Conservation (phyloP, 2,329 filamentous ascomycete species). For the Pseudophaeomoniella oleicola region DNA sequence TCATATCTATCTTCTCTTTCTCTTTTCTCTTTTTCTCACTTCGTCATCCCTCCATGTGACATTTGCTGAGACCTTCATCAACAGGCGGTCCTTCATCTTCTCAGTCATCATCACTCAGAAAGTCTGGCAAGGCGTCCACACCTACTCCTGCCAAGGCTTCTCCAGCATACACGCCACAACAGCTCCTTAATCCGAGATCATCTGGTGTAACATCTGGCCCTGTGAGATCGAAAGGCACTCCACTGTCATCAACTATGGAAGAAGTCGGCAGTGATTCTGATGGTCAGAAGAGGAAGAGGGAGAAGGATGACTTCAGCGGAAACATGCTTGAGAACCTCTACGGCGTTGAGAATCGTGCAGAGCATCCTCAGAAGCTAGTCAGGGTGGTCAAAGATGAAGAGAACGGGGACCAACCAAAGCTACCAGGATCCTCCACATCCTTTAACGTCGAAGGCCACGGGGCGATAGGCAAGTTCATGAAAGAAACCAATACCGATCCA, state of each 20-base stretch:
- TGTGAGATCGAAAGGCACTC: background rate
- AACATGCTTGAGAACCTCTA: conserved; percentile 59
- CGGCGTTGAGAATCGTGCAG: conserved; percentile 53
- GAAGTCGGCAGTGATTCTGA: background rate
- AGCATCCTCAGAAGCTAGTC: conserved; percentile 48
- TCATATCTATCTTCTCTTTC: background rate
- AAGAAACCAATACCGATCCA: conserved; percentile 37
- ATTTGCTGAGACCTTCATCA: too few species aligned
- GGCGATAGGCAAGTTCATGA: conserved; percentile 51
- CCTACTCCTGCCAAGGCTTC: background rate
- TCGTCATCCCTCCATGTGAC: too few species aligned
- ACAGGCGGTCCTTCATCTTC: too few species aligned
- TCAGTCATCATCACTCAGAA: too few species aligned
- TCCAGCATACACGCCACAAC: conserved; percentile 10
- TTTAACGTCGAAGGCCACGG: conserved; percentile 38
- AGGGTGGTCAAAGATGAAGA: conserved; percentile 30
- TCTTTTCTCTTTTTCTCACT: background rate
- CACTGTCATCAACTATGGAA: conserved; percentile 1
- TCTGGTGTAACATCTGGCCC: background rate
- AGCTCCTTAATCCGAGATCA: conserved; percentile 9
- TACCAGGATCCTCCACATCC: conserved; percentile 16
- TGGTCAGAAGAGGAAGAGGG: background rate
- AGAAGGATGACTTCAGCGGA: background rate
- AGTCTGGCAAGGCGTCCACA: too few species aligned
- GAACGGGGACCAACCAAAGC: conserved; percentile 24